Base-by-base conservation (phyloP, 331 rosid species). In the Prunus yedoensis region DNA sequence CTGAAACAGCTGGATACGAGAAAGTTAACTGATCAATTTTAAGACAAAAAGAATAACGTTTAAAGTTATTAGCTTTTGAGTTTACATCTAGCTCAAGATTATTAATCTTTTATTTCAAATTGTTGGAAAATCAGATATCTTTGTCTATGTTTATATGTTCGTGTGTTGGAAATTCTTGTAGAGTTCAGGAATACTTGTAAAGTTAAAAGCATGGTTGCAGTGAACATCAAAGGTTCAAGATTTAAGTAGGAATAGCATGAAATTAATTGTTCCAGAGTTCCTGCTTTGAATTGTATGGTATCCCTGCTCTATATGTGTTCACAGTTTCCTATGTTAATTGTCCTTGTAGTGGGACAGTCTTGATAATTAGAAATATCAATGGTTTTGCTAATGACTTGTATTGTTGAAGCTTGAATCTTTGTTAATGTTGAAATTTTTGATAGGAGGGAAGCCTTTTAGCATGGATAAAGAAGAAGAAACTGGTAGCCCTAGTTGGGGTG, bases 401-500 rank as follows among this genome's bases (percentile, higher is more conserved):
- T 71, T n/a, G 67, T 16, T 62, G 73, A 41, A 66, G 74, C 30
- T 32, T 82, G 59, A 28, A 27, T 60, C 77, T 28, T 46, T 50
- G 54, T 75, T 66, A 63, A 65, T 60, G 30, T 14, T 27, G 54
- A 28, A 8, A 66, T 65, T 83, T 82, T 76, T 67, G 82, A 88
- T 61, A 87, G 87, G 86, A 61, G 78, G 77, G 76, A 78, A 69
- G 57, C 77, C 77, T 61, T 50, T 56, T 46, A 83, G 75, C 74
- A 89, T 89, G 87, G 78, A 77, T 35, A 87, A 82, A 78, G 83
- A 80, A 59, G 96, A 91, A 79, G 92, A 80, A 9, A 77, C 91
- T 25, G 86, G 89, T 52, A 89, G 90, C 83, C 93, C 92, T 30
- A 71, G 93, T 71, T 87, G 92, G 98, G 88, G 89, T 43, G 87